Conservation (phyloP, 1,139 yeast genomes). For the Lizanozyma gosingica region DNA sequence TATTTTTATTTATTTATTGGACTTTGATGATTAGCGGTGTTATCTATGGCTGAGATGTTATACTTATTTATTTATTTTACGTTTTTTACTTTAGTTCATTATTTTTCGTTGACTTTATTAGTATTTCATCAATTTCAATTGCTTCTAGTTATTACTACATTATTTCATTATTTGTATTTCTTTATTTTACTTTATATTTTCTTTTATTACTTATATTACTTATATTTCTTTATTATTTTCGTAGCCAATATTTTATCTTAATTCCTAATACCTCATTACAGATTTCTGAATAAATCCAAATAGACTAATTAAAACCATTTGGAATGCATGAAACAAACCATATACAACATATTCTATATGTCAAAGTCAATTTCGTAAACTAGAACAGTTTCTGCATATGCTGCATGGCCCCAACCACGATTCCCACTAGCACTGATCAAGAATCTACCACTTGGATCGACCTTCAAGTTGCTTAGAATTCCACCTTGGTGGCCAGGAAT, state of each 20-base stretch:
- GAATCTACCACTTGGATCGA: constrained; percentile 83
- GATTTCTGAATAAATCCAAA: no score
- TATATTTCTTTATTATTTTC: background rate
- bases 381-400: constrained; percentile 68
- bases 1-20: constrained; percentile 2
- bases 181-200: no score
- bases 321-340: background rate
- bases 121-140: no score
- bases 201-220: no score
- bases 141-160: no score
- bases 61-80: no score
- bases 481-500: constrained; percentile 62
- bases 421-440: constrained; percentile 90
- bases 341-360: constrained; percentile 1
- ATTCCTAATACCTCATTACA: background rate
- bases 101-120: no score
- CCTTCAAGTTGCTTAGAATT: constrained; percentile 45
- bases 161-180: no score
- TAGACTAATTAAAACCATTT: no score
- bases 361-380: constrained; percentile 62
- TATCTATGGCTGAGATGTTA: no score
- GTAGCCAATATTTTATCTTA: constrained; percentile 1
- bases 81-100: no score
- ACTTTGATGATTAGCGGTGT: no score
- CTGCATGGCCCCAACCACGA: constrained; percentile 87